Evolutionary conservation across 2,329 filamentous ascomycete species (phyloP).

Genomic region (Fusarium robinianum): DNA sequence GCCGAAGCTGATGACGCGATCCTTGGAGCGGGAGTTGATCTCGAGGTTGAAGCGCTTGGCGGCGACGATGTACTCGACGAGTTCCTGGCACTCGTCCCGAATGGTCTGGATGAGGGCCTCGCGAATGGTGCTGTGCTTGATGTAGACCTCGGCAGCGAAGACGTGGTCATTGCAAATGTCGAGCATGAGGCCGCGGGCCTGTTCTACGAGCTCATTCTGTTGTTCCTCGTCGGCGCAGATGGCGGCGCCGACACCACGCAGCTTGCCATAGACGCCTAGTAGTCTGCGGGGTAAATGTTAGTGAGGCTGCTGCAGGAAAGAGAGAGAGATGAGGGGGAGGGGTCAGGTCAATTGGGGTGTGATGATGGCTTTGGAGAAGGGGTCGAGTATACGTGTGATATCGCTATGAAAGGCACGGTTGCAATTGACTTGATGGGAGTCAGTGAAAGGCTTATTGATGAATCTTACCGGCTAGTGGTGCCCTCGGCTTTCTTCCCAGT

Average conservation of each 20-base stretch:
- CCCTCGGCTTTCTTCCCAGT: conserved; percentile 93
- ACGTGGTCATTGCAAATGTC: conserved; percentile 85
- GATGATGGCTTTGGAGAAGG: too few relatives aligned
- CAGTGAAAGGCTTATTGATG: conserved; percentile 2
- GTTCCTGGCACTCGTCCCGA: conserved; percentile 76
- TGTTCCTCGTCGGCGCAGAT: conserved; percentile 58
- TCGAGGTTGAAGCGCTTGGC: conserved; percentile 71
- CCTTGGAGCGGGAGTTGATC: conserved; percentile 77
- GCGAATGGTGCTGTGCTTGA: conserved; percentile 61
- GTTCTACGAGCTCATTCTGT: conserved; percentile 55
- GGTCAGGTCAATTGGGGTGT: too few relatives aligned
- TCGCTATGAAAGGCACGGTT: too few relatives aligned
- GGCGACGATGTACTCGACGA: conserved; percentile 73
- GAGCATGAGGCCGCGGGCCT: conserved; percentile 76
- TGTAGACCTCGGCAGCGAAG: conserved; percentile 66
- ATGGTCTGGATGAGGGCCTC: conserved; percentile 67
- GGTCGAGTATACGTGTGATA: too few relatives aligned
- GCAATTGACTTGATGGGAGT: background rate
- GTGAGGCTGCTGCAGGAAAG: too few relatives aligned
- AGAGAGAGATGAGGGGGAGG: too few relatives aligned
- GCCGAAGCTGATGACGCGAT: conserved; percentile 90
- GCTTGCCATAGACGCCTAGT: conserved; percentile 62
- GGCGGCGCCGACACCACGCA: conserved; percentile 58
- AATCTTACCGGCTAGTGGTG: conserved; percentile 85
- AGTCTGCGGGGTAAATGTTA: conserved; percentile 51